phyloP scores from a whole-genome alignment of 139 green algal species.

The Zygnema cylindricum region DNA sequence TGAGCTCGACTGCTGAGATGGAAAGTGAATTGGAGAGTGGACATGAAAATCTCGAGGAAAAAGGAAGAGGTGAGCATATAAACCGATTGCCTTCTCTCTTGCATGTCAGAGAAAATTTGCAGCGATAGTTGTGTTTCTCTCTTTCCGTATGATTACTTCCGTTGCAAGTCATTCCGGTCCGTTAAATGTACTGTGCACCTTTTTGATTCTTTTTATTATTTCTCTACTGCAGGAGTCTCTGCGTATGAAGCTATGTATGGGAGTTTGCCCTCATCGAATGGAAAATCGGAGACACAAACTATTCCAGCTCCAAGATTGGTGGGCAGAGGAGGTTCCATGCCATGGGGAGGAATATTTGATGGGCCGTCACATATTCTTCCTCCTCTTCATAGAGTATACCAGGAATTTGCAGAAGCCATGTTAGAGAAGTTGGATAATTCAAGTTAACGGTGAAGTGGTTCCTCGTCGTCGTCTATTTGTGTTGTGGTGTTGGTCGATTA shows the following conservation, averaged over 20 bases:
- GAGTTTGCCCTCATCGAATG: conserved; percentile 1
- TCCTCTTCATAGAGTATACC: conserved; percentile 26
- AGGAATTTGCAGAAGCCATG: conserved; percentile 50
- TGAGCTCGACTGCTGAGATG: neutral
- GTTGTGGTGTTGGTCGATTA: no score
- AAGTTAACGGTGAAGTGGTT: no score
- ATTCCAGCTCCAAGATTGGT: neutral
- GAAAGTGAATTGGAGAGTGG: conserved; percentile 11
- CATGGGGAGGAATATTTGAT: conserved; percentile 25
- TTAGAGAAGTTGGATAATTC: conserved; percentile 37
- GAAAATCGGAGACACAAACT: neutral
- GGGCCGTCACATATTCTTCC: conserved; percentile 55
- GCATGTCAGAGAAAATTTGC: no score
- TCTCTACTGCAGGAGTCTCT: neutral
- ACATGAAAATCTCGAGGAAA: neutral
- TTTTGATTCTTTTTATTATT: no score
- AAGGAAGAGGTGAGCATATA: neutral
- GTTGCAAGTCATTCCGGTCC: no score
- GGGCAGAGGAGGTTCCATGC: neutral
- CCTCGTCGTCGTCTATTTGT: no score
- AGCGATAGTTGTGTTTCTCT: no score
- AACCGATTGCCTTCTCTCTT: neutral
- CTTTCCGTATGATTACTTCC: no score
- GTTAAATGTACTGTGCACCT: no score
- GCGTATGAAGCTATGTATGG: conserved; percentile 36